Percentiles rank a stretch among this genome's conserved stretches.
Conservation (phyloP, 345 rosid species). For the Gynandropsis gynandra region DNA sequence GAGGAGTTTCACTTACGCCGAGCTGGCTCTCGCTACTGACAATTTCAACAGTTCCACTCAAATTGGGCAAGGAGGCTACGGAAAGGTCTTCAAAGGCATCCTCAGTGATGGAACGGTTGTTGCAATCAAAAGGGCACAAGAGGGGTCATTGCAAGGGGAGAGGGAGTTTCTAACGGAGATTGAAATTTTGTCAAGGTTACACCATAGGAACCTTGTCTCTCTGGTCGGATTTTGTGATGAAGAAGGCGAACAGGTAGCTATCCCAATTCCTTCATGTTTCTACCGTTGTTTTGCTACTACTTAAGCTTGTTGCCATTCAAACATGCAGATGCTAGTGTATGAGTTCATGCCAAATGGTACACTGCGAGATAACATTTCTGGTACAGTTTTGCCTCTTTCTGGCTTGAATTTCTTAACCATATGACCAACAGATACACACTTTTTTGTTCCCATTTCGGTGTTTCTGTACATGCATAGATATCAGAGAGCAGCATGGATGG, state of each 20-base stretch:
- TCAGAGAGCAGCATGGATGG: too few relatives aligned
- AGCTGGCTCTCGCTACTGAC: slow-evolving; percentile 60
- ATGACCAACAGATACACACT: too few relatives aligned
- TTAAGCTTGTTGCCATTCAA: slow-evolving; percentile 2
- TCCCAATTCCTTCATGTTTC: not conserved
- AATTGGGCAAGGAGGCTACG: slow-evolving; percentile 97
- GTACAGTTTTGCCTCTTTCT: slow-evolving; percentile 32
- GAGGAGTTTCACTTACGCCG: slow-evolving; percentile 61
- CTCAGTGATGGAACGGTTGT: slow-evolving; percentile 63
- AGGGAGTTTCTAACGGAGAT: slow-evolving; percentile 91
- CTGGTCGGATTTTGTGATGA: slow-evolving; percentile 88
- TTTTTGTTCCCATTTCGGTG: too few relatives aligned
- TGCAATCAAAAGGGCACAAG: slow-evolving; percentile 88
- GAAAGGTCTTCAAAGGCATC: slow-evolving; percentile 80
- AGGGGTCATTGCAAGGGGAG: slow-evolving; percentile 87
- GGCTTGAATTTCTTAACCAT: too few relatives aligned
- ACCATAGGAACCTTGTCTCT: slow-evolving; percentile 90
- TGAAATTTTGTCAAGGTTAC: slow-evolving; percentile 75
- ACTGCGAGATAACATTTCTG: slow-evolving; percentile 75
- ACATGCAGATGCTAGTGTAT: slow-evolving; percentile 77
- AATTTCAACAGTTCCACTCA: slow-evolving; percentile 51
- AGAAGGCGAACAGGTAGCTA: slow-evolving; percentile 82
- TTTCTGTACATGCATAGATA: too few relatives aligned
- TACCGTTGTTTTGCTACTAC: slow-evolving; percentile 11
- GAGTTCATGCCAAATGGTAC: slow-evolving; percentile 92